These are phyloP conservation scores for Apiotrichum porosum DNA, from an alignment of 1,284 basidiomycete genomes.

Conservation along the genomic window DNA sequence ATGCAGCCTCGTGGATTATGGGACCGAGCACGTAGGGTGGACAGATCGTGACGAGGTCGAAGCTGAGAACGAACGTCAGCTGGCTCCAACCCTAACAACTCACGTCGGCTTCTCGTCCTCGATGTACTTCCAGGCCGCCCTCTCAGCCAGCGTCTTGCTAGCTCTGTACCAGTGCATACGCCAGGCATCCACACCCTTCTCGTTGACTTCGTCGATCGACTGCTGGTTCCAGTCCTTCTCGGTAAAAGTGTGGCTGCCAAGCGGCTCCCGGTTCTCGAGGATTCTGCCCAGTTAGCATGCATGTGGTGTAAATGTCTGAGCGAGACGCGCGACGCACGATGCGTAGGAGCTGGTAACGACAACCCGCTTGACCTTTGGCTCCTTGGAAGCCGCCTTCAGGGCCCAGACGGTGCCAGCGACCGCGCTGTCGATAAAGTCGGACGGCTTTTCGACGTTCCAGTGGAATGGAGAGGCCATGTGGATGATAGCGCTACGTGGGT, in stretches of 20 bases:
- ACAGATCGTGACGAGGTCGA: constrained; percentile 25
- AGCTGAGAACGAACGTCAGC: constrained; percentile 16
- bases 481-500: constrained; percentile 56
- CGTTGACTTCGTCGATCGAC: constrained; percentile 54
- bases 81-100: constrained; percentile 36
- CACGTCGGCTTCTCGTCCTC: constrained; percentile 56
- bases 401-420: constrained; percentile 60
- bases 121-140: constrained; percentile 49
- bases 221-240: constrained; percentile 60
- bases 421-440: constrained; percentile 60
- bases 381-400: constrained; percentile 54
- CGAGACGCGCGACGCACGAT: too few relatives aligned
- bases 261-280: constrained; percentile 35
- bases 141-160: constrained; percentile 64
- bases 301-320: too few relatives aligned
- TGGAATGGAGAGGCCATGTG: constrained; percentile 37
- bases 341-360: constrained; percentile 61
- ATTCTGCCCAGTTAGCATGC: too few relatives aligned
- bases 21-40: constrained; percentile 28
- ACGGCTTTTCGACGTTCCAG: constrained; percentile 37
- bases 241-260: constrained; percentile 33
- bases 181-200: constrained; percentile 53
- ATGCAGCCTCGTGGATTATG: constrained; percentile 21
- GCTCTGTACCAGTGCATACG: constrained; percentile 4
- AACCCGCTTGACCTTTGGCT: constrained; percentile 58